phyloP scores from a whole-genome alignment of 2,329 filamentous ascomycete genomes.

The Verticillium longisporum region DNA sequence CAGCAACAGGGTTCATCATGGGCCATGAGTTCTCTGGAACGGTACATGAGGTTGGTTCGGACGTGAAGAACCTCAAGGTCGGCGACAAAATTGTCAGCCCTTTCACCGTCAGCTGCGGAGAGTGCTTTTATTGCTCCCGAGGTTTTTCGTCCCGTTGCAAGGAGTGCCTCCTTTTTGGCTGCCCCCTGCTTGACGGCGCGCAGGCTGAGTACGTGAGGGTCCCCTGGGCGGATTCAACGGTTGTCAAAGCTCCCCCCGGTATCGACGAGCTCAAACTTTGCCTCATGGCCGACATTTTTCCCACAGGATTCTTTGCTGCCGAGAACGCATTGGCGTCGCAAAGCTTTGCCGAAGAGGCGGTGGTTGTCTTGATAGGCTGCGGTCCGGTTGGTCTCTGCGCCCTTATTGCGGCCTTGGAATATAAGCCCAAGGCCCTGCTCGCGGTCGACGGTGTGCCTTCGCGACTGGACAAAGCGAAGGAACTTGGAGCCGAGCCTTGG shows the following conservation, averaged over 20 bases:
- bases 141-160: constrained; percentile 73
- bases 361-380: constrained; percentile 76
- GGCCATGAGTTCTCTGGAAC: constrained; percentile 84
- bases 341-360: constrained; percentile 50
- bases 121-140: constrained; percentile 80
- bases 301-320: constrained; percentile 78
- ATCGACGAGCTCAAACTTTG: constrained; percentile 71
- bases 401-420: constrained; percentile 68
- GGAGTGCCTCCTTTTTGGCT: constrained; percentile 65
- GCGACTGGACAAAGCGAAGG: constrained; percentile 65
- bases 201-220: constrained; percentile 81
- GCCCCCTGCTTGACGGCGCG: constrained; percentile 60
- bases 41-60: constrained; percentile 60
- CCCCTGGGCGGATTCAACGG: constrained; percentile 73
- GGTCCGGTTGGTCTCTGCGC: constrained; percentile 83
- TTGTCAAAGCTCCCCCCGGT: constrained; percentile 58
- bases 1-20: constrained; percentile 57
- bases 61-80: constrained; percentile 60
- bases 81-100: constrained; percentile 78
- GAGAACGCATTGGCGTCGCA: constrained; percentile 65
- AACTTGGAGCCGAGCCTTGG: constrained; percentile 73
- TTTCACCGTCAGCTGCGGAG: constrained; percentile 72
- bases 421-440: constrained; percentile 67
- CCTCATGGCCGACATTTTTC: constrained; percentile 91
- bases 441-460: constrained; percentile 73